Evolutionary conservation across 2,329 filamentous ascomycete species (phyloP).

Genomic region (Scleromitrula shiraiana): DNA sequence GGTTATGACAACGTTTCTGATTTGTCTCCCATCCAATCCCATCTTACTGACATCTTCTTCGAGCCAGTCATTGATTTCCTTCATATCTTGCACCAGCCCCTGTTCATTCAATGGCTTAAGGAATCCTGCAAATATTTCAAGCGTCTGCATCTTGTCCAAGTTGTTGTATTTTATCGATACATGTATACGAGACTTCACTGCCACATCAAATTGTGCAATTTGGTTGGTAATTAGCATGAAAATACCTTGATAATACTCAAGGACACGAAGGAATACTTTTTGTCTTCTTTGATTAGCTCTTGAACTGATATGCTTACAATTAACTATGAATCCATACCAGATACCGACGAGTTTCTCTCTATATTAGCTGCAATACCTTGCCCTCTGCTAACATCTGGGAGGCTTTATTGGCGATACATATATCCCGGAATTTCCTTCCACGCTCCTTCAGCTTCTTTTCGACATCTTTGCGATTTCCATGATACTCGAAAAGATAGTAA

Average conservation of each 20-base stretch:
- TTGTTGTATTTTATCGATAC: background rate
- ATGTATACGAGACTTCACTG: background rate
- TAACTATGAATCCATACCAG: too few species aligned
- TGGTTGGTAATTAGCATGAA: background rate
- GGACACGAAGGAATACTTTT: background rate
- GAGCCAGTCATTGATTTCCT: background rate
- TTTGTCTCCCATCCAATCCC: background rate
- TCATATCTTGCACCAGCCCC: background rate
- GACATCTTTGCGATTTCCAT: background rate
- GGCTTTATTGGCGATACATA: background rate
- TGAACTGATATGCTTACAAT: background rate
- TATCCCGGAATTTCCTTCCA: background rate
- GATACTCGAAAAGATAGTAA: background rate
- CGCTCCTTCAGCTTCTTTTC: background rate
- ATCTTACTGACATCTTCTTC: background rate
- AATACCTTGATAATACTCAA: background rate
- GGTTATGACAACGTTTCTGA: background rate
- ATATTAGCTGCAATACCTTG: too few species aligned
- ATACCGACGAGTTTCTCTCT: background rate
- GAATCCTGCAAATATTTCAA: background rate
- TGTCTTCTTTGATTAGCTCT: background rate
- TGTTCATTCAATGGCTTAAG: background rate
- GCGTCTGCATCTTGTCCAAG: background rate
- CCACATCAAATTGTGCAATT: background rate
- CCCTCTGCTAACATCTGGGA: too few species aligned